Conservation (phyloP, 2,329 filamentous ascomycete species). For the Hypoxylon sp. region DNA sequence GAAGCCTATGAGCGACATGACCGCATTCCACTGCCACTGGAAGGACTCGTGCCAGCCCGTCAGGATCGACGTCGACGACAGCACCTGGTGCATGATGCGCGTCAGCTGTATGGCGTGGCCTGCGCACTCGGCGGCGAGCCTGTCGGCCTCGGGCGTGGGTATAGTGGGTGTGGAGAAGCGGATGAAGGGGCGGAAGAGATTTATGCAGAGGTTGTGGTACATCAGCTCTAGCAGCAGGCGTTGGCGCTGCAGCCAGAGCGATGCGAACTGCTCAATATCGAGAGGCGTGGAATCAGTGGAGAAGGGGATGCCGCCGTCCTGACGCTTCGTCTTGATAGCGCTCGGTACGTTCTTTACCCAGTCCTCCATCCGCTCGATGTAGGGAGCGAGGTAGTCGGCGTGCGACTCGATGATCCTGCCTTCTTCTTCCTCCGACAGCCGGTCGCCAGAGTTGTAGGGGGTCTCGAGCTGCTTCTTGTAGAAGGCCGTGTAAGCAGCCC, state of each 20-base stretch:
- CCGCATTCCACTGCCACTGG: slow-evolving; percentile 31
- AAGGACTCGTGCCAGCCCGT: slow-evolving; percentile 28
- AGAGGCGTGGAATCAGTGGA: slow-evolving; percentile 22
- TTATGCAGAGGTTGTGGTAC: slow-evolving; percentile 31
- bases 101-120: slow-evolving; percentile 20
- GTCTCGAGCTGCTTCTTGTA: slow-evolving; percentile 24
- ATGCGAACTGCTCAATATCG: slow-evolving; percentile 25
- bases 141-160: slow-evolving; percentile 15
- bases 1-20: slow-evolving; percentile 29
- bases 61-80: slow-evolving; percentile 24
- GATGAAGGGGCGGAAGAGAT: slow-evolving; percentile 28
- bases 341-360: slow-evolving; percentile 21
- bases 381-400: slow-evolving; percentile 20
- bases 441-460: slow-evolving; percentile 1
- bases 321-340: slow-evolving; percentile 18
- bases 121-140: slow-evolving; percentile 14
- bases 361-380: slow-evolving; percentile 22
- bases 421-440: slow-evolving; percentile 3
- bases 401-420: slow-evolving; percentile 25
- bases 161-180: slow-evolving; percentile 10
- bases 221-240: slow-evolving; percentile 26
- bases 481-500: slow-evolving; percentile 25
- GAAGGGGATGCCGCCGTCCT: slow-evolving; percentile 8
- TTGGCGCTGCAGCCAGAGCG: slow-evolving; percentile 27
- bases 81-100: slow-evolving; percentile 24